Evolutionary conservation across 2,329 filamentous ascomycete genomes (phyloP).

Genomic region (Xylariaceae sp.): DNA sequence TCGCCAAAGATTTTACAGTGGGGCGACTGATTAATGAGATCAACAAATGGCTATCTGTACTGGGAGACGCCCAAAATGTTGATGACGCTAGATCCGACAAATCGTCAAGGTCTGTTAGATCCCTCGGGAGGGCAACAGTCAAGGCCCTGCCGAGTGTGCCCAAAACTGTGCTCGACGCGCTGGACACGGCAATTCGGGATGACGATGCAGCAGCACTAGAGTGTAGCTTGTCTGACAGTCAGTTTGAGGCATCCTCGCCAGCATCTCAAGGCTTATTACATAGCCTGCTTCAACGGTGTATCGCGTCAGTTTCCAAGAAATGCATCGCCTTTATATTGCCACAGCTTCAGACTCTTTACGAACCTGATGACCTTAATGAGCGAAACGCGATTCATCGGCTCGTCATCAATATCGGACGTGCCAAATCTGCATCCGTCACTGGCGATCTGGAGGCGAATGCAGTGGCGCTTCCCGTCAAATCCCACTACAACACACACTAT

Average conservation of each 20-base stretch:
- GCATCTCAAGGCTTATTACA: conserved; percentile 67
- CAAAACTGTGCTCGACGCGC: conserved; percentile 62
- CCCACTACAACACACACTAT: conserved; percentile 65
- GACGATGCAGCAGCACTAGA: conserved; percentile 61
- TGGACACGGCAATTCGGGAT: conserved; percentile 69
- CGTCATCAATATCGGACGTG: conserved; percentile 85
- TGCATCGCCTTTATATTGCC: conserved; percentile 71
- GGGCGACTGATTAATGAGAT: conserved; percentile 57
- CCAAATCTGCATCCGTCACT: conserved; percentile 47
- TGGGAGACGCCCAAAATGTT: conserved; percentile 73
- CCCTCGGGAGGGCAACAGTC: conserved; percentile 73
- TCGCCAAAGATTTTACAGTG: conserved; percentile 68
- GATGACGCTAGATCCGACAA: conserved; percentile 74
- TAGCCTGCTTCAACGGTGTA: conserved; percentile 75
- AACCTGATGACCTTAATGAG: conserved; percentile 88
- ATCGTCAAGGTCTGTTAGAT: conserved; percentile 66
- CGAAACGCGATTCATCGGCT: conserved; percentile 91
- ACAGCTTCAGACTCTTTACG: conserved; percentile 70
- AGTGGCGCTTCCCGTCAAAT: conserved; percentile 47
- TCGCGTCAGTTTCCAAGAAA: conserved; percentile 64
- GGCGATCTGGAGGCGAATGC: conserved; percentile 52
- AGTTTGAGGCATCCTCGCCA: conserved; percentile 50
- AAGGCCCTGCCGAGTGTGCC: conserved; percentile 74
- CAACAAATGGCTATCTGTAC: conserved; percentile 85
- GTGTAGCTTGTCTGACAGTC: conserved; percentile 56